Evolutionary conservation across 2,329 filamentous ascomycete genomes (phyloP), one percentile per base, ranked within the genome.

Genomic region (Aspergillus sp.): DNA sequence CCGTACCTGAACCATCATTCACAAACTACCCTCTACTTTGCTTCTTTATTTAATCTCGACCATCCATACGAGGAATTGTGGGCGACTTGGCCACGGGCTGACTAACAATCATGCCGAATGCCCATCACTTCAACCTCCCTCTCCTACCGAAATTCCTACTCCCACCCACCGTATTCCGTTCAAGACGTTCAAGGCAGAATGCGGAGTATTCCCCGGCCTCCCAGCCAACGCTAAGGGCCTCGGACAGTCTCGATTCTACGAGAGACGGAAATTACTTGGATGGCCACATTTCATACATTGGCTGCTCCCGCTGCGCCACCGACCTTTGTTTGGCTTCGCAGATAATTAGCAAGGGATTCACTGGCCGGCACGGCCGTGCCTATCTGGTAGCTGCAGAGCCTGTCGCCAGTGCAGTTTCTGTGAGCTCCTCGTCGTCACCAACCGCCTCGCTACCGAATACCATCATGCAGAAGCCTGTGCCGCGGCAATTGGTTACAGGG

Each of bases 341-440:
- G 51, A 81, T 83, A 48, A 78, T 83, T 57, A 76, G 71, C 66
- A 82, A 82, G 66, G 80, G 80, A 45, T 83, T 83, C 64, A 83
- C 78, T 27, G 80, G 80, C 51, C 76, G 80, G 12, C 77, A 83
- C 60, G 80, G 80, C 4, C 77, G 80, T 47, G 80, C 80, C 38
- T 83, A 81, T 62, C 77, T 83, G 48, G 79, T 83, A 30, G 69
- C 76, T 1, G 72, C 76, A 2, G 55, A 65, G 5, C 57, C 63
- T 27, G 52, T 63, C 7, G 51, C 63, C 40, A 52, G 62, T 41
- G 58, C 61, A 42, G 53, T 60, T 8, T 61, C 59, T 8, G 52
- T 62, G 45, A 60, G 50, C 48, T 45, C 55, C 19, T 60, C 57
- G 19, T 57, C 57, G 35, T 59, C 60, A 7, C 53, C 60, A 29